Evolutionary conservation across 306 rosid genomes (phyloP).

Genomic region (Vigna nakashimae): DNA sequence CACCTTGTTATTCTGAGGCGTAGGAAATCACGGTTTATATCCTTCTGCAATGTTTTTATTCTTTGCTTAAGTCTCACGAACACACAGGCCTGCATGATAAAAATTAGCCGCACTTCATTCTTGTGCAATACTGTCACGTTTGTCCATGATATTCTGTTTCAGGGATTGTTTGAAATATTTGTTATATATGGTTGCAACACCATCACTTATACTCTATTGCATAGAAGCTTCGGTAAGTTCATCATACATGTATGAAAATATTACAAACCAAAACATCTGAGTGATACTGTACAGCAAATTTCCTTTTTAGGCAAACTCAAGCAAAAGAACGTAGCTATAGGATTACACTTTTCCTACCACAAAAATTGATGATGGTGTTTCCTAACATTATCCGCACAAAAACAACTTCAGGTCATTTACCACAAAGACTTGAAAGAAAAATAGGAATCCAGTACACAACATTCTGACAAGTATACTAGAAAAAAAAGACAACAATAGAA

Average conservation of each 20-base stretch:
- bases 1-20: conserved; percentile 73
- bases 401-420: conserved; percentile 15
- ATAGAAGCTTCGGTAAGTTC: conserved; percentile 24
- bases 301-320: neutral
- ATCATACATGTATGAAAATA: conserved; percentile 5
- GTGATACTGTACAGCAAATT: neutral
- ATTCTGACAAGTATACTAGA: conserved; percentile 7
- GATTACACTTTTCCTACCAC: neutral
- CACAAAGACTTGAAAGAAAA: neutral
- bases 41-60: conserved; percentile 54
- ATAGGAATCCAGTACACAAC: neutral
- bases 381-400: neutral
- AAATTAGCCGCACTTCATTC: conserved; percentile 32
- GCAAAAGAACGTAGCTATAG: neutral
- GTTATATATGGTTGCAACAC: conserved; percentile 14
- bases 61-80: conserved; percentile 63
- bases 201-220: conserved; percentile 18
- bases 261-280: conserved; percentile 3
- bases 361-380: neutral
- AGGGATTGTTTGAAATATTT: conserved; percentile 4
- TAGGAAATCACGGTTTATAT: conserved; percentile 52
- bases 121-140: conserved; percentile 10
- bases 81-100: conserved; percentile 70
- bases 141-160: conserved; percentile 2
- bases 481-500: neutral